A percentile compares a stretch with the other conserved stretches of the same genome.
These are phyloP conservation scores for Talaromyces nanjingensis DNA, from an alignment of 495 filamentous ascomycete species.

Conservation along the genomic window DNA sequence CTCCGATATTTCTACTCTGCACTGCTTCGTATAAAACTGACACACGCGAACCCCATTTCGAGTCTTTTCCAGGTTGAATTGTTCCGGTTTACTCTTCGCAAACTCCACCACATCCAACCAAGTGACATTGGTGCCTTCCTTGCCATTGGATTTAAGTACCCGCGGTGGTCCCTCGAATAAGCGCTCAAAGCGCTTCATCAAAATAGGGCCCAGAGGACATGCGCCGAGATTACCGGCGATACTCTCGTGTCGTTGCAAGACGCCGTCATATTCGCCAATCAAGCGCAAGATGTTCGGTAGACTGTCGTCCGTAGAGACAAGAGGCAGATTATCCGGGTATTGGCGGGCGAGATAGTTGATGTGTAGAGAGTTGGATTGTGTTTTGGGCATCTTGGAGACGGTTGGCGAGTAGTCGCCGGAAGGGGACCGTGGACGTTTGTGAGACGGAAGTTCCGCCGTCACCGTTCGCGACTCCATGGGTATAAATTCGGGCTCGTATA, in stretches of 20 bases:
- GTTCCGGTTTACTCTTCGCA: constrained; percentile 69
- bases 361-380: constrained; percentile 52
- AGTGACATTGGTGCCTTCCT: constrained; percentile 55
- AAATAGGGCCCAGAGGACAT: constrained; percentile 70
- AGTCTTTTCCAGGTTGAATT: constrained; percentile 66
- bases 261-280: constrained; percentile 73
- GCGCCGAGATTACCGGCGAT: constrained; percentile 80
- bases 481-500: not conserved
- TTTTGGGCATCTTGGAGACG: constrained; percentile 48
- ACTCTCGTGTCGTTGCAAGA: constrained; percentile 77
- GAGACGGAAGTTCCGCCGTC: constrained; percentile 28
- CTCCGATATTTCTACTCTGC: constrained; percentile 77
- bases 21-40: constrained; percentile 74
- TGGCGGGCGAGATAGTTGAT: constrained; percentile 79
- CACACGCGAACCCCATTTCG: constrained; percentile 63
- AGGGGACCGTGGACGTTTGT: constrained; percentile 58
- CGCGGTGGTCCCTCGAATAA: constrained; percentile 75
- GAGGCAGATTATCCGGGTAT: constrained; percentile 52
- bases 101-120: constrained; percentile 86
- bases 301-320: constrained; percentile 52
- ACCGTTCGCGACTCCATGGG: constrained; percentile 34
- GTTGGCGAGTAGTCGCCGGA: constrained; percentile 36
- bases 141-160: constrained; percentile 57
- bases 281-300: constrained; percentile 58
- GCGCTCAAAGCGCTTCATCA: constrained; percentile 79